These are phyloP conservation scores for Medicago arabica DNA, from an alignment of 306 rosid genomes.

Conservation along the genomic window DNA sequence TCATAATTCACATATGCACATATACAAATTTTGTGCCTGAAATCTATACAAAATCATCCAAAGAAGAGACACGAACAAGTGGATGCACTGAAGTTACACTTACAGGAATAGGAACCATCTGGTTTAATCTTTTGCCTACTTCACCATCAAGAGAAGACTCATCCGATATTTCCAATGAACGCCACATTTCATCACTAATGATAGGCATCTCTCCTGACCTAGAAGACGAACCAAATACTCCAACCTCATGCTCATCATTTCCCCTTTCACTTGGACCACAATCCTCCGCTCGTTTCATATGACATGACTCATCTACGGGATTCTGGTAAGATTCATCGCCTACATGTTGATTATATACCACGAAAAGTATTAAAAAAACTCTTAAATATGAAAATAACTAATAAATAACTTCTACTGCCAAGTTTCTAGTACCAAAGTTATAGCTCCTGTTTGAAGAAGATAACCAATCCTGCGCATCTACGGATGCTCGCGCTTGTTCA, in stretches of 20 bases:
- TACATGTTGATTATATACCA: conserved; percentile 47
- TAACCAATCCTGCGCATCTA: conserved; percentile 78
- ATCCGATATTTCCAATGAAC: conserved; percentile 68
- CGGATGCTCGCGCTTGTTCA: conserved; percentile 56
- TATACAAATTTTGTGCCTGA: conserved; percentile 7
- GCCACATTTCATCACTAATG: conserved; percentile 50
- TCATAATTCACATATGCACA: conserved; percentile 4
- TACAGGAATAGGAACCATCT: conserved; percentile 90
- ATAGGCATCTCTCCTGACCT: conserved; percentile 49
- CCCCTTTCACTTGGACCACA: conserved; percentile 43
- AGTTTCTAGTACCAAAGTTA: conserved; percentile 50
- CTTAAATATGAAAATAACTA: conserved; percentile 24
- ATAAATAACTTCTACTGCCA: conserved; percentile 26
- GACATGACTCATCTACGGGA: conserved; percentile 37
- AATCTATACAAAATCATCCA: conserved; percentile 1
- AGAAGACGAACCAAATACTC: conserved; percentile 47
- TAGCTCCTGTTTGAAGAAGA: conserved; percentile 55
- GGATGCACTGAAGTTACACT: conserved; percentile 47
- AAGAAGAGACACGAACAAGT: conserved; percentile 17
- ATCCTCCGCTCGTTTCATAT: conserved; percentile 46
- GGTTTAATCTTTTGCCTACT: conserved; percentile 86
- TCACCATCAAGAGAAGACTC: conserved; percentile 89
- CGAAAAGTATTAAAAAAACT: conserved; percentile 20
- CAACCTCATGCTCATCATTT: conserved; percentile 49
- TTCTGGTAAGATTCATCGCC: conserved; percentile 56